Evolutionary conservation across 306 rosid genomes (phyloP), one percentile per base, ranked within the genome.

Genomic region (Inga leiocalycina): DNA sequence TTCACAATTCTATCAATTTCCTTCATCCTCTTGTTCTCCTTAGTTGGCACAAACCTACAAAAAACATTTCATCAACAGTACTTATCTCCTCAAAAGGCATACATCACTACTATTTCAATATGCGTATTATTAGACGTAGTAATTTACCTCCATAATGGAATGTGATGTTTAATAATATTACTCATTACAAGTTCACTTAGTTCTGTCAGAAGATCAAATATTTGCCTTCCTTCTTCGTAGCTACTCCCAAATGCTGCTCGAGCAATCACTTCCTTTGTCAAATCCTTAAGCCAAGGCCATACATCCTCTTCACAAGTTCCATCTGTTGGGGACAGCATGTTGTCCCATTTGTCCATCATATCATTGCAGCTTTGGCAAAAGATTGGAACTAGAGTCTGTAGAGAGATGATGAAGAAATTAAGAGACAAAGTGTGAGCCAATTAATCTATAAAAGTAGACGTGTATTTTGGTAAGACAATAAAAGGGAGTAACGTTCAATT

Each of bases 191-290:
- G 65, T 20, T 37, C 2, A 5, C 51, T 13, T 80, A 57, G 82
- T 27, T 76, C 85, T 34, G 0, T 56, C 4, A 71, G 10, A 69
- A 87, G 85, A 22, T 80, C 54, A 20, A 84, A 84, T 15, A 84
- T 87, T 56, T 49, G 59, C 27, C 46, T 16, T 2, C 89, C 89
- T 73, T 87, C 81, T 54, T 80, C 41, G 8, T 20, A 83, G 22
- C 75, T 80, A n/a, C 80, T 86, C 22, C 89, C 89, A 48, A 86
- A 86, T 15, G 84, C 67, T 10, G 89, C 73, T 10, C 74, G 64
- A 2, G 89, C 80, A 20, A 83, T 86, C 10, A 37, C 81, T 87
- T 27, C 87, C 3, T 66, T 44, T 2, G 87, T 13, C 27, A 80
- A 34, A 54, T 9, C 76, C 51, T 75, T 30, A 15, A 83, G 66